phyloP scores from a whole-genome alignment of 768 basidiomycete species.

The Boletus subcaerulescens region DNA sequence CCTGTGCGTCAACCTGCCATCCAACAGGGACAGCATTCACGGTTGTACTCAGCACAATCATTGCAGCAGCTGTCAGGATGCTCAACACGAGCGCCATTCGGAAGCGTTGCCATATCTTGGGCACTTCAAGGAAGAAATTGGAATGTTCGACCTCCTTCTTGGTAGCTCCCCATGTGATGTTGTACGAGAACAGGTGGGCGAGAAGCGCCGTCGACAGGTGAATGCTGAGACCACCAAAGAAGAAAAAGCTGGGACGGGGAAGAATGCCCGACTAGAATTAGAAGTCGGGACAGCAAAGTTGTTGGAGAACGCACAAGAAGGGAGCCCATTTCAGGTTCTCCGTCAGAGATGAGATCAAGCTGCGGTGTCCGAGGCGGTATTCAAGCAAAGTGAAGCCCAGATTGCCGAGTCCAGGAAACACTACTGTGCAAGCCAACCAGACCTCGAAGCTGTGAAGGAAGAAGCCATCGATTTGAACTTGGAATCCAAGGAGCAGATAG shows the following conservation, averaged over 20 bases:
- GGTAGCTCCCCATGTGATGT: constrained; percentile 58
- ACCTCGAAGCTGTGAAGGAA: constrained; percentile 81
- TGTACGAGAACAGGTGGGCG: constrained; percentile 57
- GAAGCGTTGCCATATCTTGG: constrained; percentile 78
- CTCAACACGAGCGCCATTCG: constrained; percentile 58
- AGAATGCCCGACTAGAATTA: not conserved
- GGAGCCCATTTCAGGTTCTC: constrained; percentile 33
- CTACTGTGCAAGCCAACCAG: constrained; percentile 72
- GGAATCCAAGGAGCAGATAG: constrained; percentile 73
- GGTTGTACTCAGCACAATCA: constrained; percentile 53
- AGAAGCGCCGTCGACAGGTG: constrained; percentile 52
- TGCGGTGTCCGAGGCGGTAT: constrained; percentile 59
- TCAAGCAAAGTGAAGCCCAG: constrained; percentile 72
- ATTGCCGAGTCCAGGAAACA: constrained; percentile 73
- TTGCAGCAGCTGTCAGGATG: constrained; percentile 44
- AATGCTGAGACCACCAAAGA: constrained; percentile 54
- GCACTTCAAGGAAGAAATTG: constrained; percentile 87
- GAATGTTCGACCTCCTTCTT: constrained; percentile 84
- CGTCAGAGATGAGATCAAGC: constrained; percentile 16
- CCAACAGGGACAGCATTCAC: constrained; percentile 49
- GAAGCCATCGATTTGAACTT: constrained; percentile 65
- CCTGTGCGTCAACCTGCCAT: constrained; percentile 60
- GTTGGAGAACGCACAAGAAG: constrained; percentile 33
- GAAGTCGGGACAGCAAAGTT: not conserved
- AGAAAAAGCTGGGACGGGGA: constrained; percentile 37